Conservation (phyloP, 768 basidiomycete genomes). For the Clathrus columnatus region DNA sequence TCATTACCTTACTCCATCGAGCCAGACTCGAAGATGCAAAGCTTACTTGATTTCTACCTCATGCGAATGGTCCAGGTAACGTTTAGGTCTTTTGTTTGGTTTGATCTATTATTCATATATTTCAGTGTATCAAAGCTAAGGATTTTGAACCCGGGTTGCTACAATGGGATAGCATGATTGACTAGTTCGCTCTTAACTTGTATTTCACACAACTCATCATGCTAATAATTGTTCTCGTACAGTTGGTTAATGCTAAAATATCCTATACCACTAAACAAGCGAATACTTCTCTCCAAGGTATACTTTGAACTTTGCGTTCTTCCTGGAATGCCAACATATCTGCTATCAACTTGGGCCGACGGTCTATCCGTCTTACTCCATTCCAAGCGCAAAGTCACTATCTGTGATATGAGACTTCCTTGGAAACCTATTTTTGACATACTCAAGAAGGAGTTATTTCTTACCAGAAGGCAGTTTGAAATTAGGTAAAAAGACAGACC, state of each 20-base stretch:
- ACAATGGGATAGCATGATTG: constrained; percentile 73
- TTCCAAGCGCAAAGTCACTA: constrained; percentile 65
- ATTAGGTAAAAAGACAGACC: constrained; percentile 48
- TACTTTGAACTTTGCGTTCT: constrained; percentile 69
- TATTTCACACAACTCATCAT: constrained; percentile 3
- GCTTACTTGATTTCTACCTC: constrained; percentile 65
- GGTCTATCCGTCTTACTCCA: constrained; percentile 48
- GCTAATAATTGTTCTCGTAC: constrained; percentile 2
- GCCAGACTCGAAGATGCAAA: constrained; percentile 63
- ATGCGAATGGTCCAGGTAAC: constrained; percentile 22
- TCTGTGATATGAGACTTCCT: constrained; percentile 72
- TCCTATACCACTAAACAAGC: constrained; percentile 72
- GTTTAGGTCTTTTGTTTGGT: neutral
- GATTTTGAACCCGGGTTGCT: constrained; percentile 76
- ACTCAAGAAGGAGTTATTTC: constrained; percentile 66
- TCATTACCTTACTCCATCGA: constrained; percentile 74
- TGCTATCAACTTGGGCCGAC: constrained; percentile 60
- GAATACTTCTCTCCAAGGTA: constrained; percentile 64
- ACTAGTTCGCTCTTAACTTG: constrained; percentile 43
- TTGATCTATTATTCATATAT: constrained; percentile 22
- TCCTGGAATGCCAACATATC: constrained; percentile 67
- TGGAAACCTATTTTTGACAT: constrained; percentile 75
- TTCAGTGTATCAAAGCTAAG: constrained; percentile 67
- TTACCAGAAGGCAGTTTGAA: constrained; percentile 68
- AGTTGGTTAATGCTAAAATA: constrained; percentile 83